phyloP scores from a whole-genome alignment of 768 basidiomycete genomes.

The Boletus rubescentipes region DNA sequence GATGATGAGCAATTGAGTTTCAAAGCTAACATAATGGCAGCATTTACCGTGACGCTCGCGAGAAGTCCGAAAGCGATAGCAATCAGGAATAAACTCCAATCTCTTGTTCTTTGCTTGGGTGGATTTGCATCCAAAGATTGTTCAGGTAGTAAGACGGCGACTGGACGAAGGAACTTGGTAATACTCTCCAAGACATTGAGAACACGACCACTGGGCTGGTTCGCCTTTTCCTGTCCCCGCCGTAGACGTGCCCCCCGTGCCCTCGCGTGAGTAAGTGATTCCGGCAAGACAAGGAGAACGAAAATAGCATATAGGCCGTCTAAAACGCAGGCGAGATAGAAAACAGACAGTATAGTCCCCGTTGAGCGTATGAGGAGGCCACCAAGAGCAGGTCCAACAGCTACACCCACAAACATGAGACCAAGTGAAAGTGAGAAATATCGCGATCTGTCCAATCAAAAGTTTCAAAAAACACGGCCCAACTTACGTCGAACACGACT shows the following conservation, averaged over 20 bases:
- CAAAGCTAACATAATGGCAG: background rate
- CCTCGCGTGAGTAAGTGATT: slow-evolving; percentile 61
- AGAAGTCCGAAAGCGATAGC: slow-evolving; percentile 51
- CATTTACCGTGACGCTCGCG: slow-evolving; percentile 46
- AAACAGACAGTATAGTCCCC: slow-evolving; percentile 57
- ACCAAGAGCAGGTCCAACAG: slow-evolving; percentile 74
- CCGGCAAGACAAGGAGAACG: slow-evolving; percentile 66
- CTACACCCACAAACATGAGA: slow-evolving; percentile 70
- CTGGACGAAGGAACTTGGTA: slow-evolving; percentile 68
- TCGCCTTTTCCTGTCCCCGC: slow-evolving; percentile 11
- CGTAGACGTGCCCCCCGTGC: slow-evolving; percentile 33
- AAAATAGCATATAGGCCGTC: slow-evolving; percentile 51
- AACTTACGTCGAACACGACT: slow-evolving; percentile 1
- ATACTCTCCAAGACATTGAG: slow-evolving; percentile 37
- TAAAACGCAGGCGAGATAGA: slow-evolving; percentile 59
- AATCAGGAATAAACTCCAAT: slow-evolving; percentile 67
- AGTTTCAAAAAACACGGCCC: background rate
- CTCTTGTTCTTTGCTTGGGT: slow-evolving; percentile 42
- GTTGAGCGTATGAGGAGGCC: slow-evolving; percentile 60
- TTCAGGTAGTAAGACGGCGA: slow-evolving; percentile 61
- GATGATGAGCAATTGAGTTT: background rate
- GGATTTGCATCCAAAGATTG: slow-evolving; percentile 34
- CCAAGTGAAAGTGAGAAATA: slow-evolving; percentile 67
- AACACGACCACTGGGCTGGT: background rate
- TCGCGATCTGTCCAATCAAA: slow-evolving; percentile 46